Percentiles rank a stretch among this genome's conserved stretches.
phyloP scores from a whole-genome alignment of 1,284 basidiomycete genomes.

The Cryptococcus maquisensis region DNA sequence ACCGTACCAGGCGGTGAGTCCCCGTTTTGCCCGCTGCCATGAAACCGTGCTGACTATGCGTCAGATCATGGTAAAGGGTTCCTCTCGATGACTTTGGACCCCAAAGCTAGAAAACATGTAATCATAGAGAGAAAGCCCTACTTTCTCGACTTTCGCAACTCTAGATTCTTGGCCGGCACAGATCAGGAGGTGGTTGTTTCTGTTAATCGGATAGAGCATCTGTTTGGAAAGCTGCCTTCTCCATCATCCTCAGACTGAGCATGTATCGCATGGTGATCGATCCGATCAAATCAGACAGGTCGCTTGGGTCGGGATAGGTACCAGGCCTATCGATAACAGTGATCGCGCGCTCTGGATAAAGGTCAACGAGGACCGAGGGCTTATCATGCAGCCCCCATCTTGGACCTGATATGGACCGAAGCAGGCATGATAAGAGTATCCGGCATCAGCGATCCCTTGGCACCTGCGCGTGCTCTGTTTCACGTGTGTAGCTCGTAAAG shows the following conservation, averaged over 20 bases:
- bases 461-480: no score
- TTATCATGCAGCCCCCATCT: no score
- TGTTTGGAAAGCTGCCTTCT: slow-evolving; percentile 10
- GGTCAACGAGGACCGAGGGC: no score
- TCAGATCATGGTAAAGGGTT: not conserved
- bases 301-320: no score
- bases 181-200: slow-evolving; percentile 19
- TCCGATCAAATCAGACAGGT: no score
- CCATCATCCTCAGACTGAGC: no score
- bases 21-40: not conserved
- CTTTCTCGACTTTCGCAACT: slow-evolving; percentile 15
- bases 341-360: no score
- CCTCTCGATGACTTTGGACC: not conserved
- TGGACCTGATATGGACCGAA: no score
- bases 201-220: slow-evolving; percentile 18
- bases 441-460: no score
- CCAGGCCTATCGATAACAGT: no score
- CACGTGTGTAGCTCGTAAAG: no score
- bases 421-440: no score
- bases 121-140: slow-evolving; percentile 11
- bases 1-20: slow-evolving; percentile 2
- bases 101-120: not conserved
- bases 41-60: not conserved
- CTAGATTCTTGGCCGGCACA: slow-evolving; percentile 2
- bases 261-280: not conserved